A percentile compares a stretch with the other conserved stretches of the same genome.
phyloP scores from a whole-genome alignment of 805 yeast species.

The Yamadazyma laniorum region DNA sequence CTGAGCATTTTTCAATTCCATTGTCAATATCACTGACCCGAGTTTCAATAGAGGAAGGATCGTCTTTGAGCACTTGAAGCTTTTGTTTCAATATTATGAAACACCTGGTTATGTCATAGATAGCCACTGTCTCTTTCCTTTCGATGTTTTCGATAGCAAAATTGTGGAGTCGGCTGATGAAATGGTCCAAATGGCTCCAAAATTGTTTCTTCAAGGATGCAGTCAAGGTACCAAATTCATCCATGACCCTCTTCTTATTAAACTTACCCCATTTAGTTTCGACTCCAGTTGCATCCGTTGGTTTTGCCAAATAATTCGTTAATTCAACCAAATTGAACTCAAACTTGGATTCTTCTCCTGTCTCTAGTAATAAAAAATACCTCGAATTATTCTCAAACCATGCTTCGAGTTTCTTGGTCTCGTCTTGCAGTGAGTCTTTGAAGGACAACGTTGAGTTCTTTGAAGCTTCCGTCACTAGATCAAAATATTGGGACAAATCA shows the following conservation, averaged over 20 bases:
- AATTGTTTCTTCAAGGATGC: slow-evolving; percentile 2
- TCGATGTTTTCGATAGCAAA: neutral
- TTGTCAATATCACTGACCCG: neutral
- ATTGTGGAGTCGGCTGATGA: neutral
- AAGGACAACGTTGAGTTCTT: slow-evolving; percentile 10
- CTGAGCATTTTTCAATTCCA: slow-evolving; percentile 1
- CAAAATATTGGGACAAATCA: slow-evolving; percentile 28
- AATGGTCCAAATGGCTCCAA: slow-evolving; percentile 2
- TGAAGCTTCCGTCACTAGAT: slow-evolving; percentile 13
- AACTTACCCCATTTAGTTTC: slow-evolving; percentile 20
- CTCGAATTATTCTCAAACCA: slow-evolving; percentile 18
- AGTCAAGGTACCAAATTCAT: slow-evolving; percentile 15
- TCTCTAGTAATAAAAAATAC: slow-evolving; percentile 6
- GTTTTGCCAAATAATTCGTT: slow-evolving; percentile 3
- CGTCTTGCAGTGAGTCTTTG: slow-evolving; percentile 4
- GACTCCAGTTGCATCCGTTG: slow-evolving; percentile 3
- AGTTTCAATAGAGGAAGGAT: neutral
- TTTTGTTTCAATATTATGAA: slow-evolving; percentile 5
- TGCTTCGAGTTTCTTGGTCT: slow-evolving; percentile 8
- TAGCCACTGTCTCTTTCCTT: slow-evolving; percentile 1
- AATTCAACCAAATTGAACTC: slow-evolving; percentile 4
- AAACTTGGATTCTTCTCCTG: neutral
- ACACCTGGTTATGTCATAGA: slow-evolving; percentile 2
- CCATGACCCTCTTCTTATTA: slow-evolving; percentile 11
- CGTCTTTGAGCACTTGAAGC: neutral